Percentiles rank a stretch among this genome's conserved stretches.
These are phyloP conservation scores for Penicillium tannophilum DNA, from an alignment of 495 filamentous ascomycete genomes.

Conservation along the genomic window DNA sequence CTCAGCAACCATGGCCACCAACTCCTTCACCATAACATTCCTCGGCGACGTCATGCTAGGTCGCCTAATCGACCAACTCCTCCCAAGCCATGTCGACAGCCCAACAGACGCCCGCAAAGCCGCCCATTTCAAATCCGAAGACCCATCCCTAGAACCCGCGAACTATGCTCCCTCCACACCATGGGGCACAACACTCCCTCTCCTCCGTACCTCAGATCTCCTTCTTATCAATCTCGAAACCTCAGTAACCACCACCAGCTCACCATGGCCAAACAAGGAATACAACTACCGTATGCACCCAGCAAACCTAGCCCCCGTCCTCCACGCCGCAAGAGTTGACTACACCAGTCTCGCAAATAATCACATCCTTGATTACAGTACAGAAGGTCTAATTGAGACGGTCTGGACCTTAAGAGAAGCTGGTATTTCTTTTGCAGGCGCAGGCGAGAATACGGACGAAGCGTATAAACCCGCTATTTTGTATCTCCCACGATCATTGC, in stretches of 20 bases:
- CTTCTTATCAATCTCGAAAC: constrained; percentile 50
- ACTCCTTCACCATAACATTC: constrained; percentile 35
- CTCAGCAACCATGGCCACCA: constrained; percentile 10
- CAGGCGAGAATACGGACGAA: constrained; percentile 32
- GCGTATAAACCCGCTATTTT: constrained; percentile 33
- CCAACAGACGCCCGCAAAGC: constrained; percentile 23
- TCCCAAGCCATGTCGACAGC: constrained; percentile 34
- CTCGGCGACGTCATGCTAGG: constrained; percentile 49
- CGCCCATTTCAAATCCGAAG: constrained; percentile 17
- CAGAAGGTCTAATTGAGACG: constrained; percentile 37
- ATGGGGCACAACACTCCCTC: constrained; percentile 38
- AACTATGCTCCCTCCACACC: constrained; percentile 32
- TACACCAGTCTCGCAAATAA: constrained; percentile 45
- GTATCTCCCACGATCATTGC: constrained; percentile 2
- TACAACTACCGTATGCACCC: constrained; percentile 51
- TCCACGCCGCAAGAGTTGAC: constrained; percentile 33
- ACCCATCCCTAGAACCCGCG: constrained; percentile 14
- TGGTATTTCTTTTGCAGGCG: constrained; percentile 28
- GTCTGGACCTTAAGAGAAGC: constrained; percentile 27
- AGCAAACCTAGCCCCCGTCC: constrained; percentile 31
- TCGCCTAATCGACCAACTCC: constrained; percentile 46
- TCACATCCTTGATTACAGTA: constrained; percentile 42
- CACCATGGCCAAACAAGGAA: constrained; percentile 41
- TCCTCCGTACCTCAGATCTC: constrained; percentile 34
- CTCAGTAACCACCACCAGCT: constrained; percentile 32